Evolutionary conservation across 192 early-diverging fungal species (phyloP), one percentile per base, ranked within the genome.

Genomic region (Piromyces sp.): DNA sequence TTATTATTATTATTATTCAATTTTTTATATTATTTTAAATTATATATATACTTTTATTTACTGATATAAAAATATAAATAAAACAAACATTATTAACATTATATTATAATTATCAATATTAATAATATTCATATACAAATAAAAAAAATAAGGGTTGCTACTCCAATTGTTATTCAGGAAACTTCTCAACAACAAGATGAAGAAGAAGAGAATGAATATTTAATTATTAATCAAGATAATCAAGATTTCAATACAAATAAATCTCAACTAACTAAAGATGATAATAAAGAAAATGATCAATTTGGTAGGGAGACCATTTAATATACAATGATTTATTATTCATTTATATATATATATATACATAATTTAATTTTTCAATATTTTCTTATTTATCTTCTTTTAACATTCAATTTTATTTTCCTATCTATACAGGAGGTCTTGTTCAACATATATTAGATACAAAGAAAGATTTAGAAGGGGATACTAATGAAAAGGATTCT

Each of bases 401-500:
- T n/a, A n/a, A n/a, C n/a, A n/a, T n/a, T n/a, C n/a, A n/a, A n/a
- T n/a, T n/a, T n/a, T n/a, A n/a, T 6, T 33, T 33, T 6, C 31
- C 3, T 33, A 6, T 33, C 31, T 6, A 33, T 33, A 33, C 9
- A 88, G 88, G 89, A 78, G 89, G 89, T 40, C 84, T 90, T 17
- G 88, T 90, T 29, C 81, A 84, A 42, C 89, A 89, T 58, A 89
- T 90, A 30, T 82, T 90, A 30, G 84, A 90, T 30, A 86, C 85
- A 14, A 90, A 89, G 78, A 83, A 85, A 29, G 89, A 90, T 78
- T 80, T 84, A 19, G 86, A 86, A 38, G 82, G 82, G 30, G 87
- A 83, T 14, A 79, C 40, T 7, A 83, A 84, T 14, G 84, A 38
- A 29, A 36, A 30, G 29, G 80, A 80, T 68, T 30, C 36, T 30